Evolutionary conservation across 2,329 filamentous ascomycete genomes (phyloP), one percentile per base, ranked within the genome.

Genomic region (Neofusicoccum parvum): DNA sequence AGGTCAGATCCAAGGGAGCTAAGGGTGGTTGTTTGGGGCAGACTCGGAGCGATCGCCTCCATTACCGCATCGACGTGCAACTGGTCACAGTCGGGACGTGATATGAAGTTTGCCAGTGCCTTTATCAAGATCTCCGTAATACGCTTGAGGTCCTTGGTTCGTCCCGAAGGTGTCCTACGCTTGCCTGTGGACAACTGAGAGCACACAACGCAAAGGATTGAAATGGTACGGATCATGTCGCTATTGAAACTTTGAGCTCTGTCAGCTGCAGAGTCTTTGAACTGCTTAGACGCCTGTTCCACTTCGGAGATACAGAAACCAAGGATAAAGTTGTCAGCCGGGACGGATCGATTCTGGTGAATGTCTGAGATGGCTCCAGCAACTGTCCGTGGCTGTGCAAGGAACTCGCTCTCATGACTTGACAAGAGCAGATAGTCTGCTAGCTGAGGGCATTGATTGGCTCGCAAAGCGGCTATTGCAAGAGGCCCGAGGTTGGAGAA

Each of bases 211-310:
- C 81, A 84, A 51, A 84, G 77, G n/a, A 80, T 82, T 5, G 76
- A 74, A n/a, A 85, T 65, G 36, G 83, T 78, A 43, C 82, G 82
- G 67, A 85, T 72, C 71, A 84, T 80, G 65, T 86, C 83, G 6
- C 77, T 70, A 27, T 80, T 84, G 15, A 86, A 75, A 69, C 78
- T 78, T 60, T 80, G 77, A n/a, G 77, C 73, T 49, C 77, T 81
- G 17, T 82, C 77, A 43, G 76, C 70, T 34, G 70, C 74, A 65
- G 80, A 74, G 23, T 78, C 75, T 56, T 74, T 74, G 82, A 82
- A 85, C 11, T 74, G 72, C 65, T 81, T 78, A 41, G 73, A 70
- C 45, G 83, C 79, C 27, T 73, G 74, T 41, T 84, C 82, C 9
- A 81, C 71, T 71, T 84, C 83, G 14, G 75, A 70, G 46, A 79